These are phyloP conservation scores for Prunus persica DNA, from an alignment of 306 rosid genomes.

Conservation along the genomic window DNA sequence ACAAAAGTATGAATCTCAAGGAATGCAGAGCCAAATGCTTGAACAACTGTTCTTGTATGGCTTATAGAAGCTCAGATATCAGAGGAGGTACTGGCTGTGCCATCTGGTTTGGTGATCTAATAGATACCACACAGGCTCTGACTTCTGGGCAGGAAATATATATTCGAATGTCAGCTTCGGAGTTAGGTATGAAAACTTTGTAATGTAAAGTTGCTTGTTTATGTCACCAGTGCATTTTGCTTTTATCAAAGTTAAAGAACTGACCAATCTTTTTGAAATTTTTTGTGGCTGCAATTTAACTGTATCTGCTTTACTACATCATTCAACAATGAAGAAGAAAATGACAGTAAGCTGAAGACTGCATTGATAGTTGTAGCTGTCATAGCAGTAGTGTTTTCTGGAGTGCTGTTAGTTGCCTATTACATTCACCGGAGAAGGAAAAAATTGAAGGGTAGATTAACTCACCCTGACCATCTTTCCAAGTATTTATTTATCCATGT, in stretches of 20 bases:
- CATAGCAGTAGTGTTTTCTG: constrained; percentile 6
- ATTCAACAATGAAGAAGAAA: not conserved
- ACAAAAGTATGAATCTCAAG: constrained; percentile 32
- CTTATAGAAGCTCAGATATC: constrained; percentile 42
- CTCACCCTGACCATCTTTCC: not conserved
- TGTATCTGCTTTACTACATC: not conserved
- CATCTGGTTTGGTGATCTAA: constrained; percentile 48
- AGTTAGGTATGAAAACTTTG: constrained; percentile 13
- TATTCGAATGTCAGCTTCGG: constrained; percentile 32
- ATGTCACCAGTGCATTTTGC: not conserved
- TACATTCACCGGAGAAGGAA: constrained; percentile 13
- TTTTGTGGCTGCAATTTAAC: not conserved
- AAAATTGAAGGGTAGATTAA: constrained; percentile 11
- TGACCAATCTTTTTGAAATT: not conserved
- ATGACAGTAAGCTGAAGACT: not conserved
- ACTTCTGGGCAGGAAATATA: constrained; percentile 32
- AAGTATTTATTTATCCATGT: not conserved
- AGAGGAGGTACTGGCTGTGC: constrained; percentile 59
- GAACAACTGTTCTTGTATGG: constrained; percentile 55
- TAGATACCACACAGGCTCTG: constrained; percentile 29
- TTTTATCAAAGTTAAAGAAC: no score
- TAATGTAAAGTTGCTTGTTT: not conserved
- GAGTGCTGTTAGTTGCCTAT: constrained; percentile 14
- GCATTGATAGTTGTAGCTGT: constrained; percentile 5
- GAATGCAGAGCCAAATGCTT: constrained; percentile 49